These are phyloP conservation scores for Hordeum marinum DNA, from an alignment of 176 grass and related monocot genomes.

Conservation along the genomic window DNA sequence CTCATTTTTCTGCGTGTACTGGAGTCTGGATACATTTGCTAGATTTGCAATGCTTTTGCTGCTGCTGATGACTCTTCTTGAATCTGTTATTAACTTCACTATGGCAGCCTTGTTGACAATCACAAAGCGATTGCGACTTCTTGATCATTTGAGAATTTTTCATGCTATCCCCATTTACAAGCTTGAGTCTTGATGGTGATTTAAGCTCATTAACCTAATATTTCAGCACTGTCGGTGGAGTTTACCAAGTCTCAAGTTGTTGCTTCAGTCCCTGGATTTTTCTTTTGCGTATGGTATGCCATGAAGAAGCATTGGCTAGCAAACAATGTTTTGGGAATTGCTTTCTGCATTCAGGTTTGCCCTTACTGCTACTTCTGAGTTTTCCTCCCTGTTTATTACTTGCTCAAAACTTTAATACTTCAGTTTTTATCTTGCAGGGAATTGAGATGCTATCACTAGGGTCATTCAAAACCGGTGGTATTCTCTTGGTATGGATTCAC, in stretches of 20 bases:
- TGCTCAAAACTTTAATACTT: neutral
- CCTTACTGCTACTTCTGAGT: conserved; percentile 6
- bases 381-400: neutral
- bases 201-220: conserved; percentile 27
- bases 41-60: neutral
- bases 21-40: neutral
- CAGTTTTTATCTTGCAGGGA: conserved; percentile 46
- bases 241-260: conserved; percentile 95
- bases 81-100: neutral
- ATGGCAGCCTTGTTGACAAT: neutral
- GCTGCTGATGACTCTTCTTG: neutral
- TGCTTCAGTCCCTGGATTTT: conserved; percentile 79
- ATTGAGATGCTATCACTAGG: conserved; percentile 97
- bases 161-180: neutral
- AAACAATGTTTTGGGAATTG: conserved; percentile 92
- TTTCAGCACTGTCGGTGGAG: conserved; percentile 86
- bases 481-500: conserved; percentile 77
- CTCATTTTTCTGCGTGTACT: neutral
- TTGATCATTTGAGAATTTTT: neutral
- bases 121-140: neutral
- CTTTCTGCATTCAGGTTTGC: conserved; percentile 95
- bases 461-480: conserved; percentile 96
- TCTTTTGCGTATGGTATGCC: conserved; percentile 96
- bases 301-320: conserved; percentile 91
- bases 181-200: neutral